Conservation (phyloP, 257 asterid genomes). For the Solanum chilense region DNA sequence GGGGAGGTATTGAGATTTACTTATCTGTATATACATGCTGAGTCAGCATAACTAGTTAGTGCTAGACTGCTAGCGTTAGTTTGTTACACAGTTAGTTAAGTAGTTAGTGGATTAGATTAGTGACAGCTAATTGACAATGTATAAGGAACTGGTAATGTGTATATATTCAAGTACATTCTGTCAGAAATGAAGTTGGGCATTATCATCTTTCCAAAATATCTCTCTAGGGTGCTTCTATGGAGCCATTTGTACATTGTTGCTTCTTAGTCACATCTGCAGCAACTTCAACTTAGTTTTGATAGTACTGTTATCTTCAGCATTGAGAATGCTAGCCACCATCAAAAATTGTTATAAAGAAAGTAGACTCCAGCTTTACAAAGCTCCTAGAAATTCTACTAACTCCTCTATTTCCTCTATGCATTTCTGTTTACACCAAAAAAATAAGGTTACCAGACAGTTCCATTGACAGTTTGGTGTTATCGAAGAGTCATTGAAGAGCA, state of each 20-base stretch:
- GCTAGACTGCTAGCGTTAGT: neutral
- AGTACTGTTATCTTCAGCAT: neutral
- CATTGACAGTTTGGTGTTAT: neutral
- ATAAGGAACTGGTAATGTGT: neutral
- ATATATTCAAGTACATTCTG: neutral
- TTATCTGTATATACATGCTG: neutral
- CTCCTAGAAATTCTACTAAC: neutral
- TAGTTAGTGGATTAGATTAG: neutral
- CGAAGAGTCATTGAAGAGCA: neutral
- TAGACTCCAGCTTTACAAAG: neutral
- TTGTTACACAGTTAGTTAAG: neutral
- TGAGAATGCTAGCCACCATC: neutral
- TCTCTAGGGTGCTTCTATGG: neutral
- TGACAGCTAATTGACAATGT: neutral
- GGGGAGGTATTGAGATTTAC: neutral
- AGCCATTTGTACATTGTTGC: neutral
- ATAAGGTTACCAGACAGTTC: neutral
- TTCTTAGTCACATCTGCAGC: neutral
- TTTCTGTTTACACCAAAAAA: neutral
- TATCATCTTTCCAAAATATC: neutral
- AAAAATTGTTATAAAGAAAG: neutral
- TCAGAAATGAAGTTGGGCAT: neutral
- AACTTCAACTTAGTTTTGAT: neutral
- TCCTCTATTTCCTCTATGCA: neutral
- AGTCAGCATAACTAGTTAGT: neutral